These are phyloP conservation scores for Lasiosphaeria miniovina DNA, from an alignment of 495 filamentous ascomycete species.

Conservation along the genomic window DNA sequence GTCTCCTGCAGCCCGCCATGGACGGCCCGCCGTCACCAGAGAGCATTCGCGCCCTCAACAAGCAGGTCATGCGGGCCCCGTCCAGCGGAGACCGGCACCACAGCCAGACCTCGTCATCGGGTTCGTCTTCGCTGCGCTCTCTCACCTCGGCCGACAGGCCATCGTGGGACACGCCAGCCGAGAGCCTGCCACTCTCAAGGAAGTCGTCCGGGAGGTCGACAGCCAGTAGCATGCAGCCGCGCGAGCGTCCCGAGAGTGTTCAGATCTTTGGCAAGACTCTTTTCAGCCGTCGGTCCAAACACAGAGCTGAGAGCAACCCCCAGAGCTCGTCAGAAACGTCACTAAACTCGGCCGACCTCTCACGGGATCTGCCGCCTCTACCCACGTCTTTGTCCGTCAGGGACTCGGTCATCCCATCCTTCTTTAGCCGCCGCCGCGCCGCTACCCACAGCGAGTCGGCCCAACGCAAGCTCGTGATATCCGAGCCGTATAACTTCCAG, in stretches of 20 bases:
- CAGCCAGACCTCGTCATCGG: constrained; percentile 41
- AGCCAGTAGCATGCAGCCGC: constrained; percentile 41
- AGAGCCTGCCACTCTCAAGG: constrained; percentile 42
- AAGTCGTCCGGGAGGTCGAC: constrained; percentile 50
- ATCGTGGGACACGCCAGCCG: constrained; percentile 43
- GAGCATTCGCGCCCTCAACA: constrained; percentile 49
- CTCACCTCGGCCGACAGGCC: constrained; percentile 36
- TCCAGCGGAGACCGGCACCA: constrained; percentile 43
- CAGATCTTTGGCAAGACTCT: constrained; percentile 54
- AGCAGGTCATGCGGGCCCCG: constrained; percentile 44
- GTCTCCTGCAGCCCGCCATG: constrained; percentile 46
- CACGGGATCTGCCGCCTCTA: constrained; percentile 24
- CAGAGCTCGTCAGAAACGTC: constrained; percentile 39
- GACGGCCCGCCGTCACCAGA: constrained; percentile 55
- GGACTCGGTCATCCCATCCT: constrained; percentile 42
- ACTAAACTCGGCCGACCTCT: constrained; percentile 35
- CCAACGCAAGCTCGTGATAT: constrained; percentile 56
- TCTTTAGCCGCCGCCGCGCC: constrained; percentile 42
- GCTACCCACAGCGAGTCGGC: constrained; percentile 23
- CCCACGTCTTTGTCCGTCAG: constrained; percentile 22
- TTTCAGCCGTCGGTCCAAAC: constrained; percentile 43
- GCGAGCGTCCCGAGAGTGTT: constrained; percentile 51
- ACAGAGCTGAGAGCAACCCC: constrained; percentile 41
- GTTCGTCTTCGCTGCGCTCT: constrained; percentile 45
- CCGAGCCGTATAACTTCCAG: constrained; percentile 83